Conservation (phyloP, 257 asterid species). For the Echites panduratus region DNA sequence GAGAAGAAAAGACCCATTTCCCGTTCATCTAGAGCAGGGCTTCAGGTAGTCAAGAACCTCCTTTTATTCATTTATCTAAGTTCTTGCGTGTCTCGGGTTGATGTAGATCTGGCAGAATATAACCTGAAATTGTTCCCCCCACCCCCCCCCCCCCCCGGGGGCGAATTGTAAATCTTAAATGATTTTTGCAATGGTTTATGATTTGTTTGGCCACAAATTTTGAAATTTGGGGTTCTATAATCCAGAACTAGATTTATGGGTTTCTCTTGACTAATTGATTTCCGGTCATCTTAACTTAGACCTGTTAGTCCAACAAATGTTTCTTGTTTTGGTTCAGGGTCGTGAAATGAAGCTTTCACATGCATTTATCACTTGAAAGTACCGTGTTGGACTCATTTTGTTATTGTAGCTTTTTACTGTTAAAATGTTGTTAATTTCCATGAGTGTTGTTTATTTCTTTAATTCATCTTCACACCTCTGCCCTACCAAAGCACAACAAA, state of each 20-base stretch:
- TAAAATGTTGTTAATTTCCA: neutral
- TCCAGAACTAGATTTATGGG: too few species aligned
- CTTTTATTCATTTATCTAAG: neutral
- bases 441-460: neutral
- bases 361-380: neutral
- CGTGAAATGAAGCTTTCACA: too few species aligned
- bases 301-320: neutral
- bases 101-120: neutral
- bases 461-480: neutral
- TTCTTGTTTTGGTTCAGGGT: neutral
- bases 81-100: neutral
- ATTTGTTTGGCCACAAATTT: neutral
- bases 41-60: constrained; percentile 43
- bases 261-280: too few species aligned
- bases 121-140: too few species aligned
- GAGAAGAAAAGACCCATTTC: constrained; percentile 78
- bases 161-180: neutral
- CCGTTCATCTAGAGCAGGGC: constrained; percentile 92
- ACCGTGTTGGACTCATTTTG: neutral
- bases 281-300: neutral
- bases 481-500: neutral
- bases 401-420: neutral
- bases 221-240: neutral
- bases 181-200: neutral
- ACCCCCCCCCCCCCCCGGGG: too few species aligned